These are phyloP conservation scores for Colletotrichum incanum DNA, from an alignment of 2,329 filamentous ascomycete species.

Conservation along the genomic window DNA sequence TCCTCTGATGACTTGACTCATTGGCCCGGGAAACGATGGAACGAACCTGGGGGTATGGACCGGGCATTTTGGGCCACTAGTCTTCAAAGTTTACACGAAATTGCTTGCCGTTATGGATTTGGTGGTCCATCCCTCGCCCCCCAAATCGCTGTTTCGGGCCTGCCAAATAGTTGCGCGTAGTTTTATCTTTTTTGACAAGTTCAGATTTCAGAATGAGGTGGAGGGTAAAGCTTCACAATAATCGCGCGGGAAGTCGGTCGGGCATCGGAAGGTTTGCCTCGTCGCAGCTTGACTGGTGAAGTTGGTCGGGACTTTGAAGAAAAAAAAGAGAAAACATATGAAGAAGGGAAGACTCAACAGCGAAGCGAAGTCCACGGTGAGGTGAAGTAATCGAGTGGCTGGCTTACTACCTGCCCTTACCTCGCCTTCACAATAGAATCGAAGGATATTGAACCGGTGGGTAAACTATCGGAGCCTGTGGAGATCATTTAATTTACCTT, in stretches of 20 bases:
- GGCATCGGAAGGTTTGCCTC: neutral
- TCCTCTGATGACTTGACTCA: neutral
- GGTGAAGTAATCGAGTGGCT: neutral
- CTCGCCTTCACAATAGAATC: neutral
- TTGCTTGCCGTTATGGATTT: slow-evolving; percentile 4
- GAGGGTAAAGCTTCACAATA: neutral
- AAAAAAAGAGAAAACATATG: accelerated
- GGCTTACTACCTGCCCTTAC: neutral
- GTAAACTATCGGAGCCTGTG: neutral
- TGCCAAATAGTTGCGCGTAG: neutral
- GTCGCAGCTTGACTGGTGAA: too few species aligned
- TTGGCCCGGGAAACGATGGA: neutral
- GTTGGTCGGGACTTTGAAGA: too few species aligned
- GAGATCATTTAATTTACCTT: accelerated
- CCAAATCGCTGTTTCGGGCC: neutral
- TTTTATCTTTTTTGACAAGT: too few species aligned
- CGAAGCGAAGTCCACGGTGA: neutral
- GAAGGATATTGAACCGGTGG: too few species aligned
- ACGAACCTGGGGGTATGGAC: slow-evolving; percentile 9
- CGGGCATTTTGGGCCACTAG: slow-evolving; percentile 16
- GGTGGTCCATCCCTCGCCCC: neutral
- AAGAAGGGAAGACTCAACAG: neutral
- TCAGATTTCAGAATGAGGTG: neutral
- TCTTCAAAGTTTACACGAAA: neutral
- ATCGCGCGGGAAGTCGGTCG: too few species aligned